Base-by-base conservation (phyloP, 768 basidiomycete genomes). In the Leccinum olivaceopallidum region DNA sequence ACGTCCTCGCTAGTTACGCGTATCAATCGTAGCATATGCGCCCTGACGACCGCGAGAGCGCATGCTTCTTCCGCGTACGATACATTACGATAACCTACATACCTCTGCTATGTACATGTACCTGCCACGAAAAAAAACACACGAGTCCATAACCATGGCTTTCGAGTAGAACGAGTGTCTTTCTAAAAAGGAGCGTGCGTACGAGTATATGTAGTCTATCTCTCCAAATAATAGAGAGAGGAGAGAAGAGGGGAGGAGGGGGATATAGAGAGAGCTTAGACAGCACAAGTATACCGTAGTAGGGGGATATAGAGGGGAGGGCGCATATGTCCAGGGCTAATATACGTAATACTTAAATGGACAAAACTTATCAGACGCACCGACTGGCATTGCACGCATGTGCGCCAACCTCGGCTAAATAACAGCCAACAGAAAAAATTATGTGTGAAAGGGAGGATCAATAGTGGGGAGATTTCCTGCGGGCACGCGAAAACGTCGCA, bases 401-500 rank as follows among this genome's bases (percentile, higher is more conserved):
- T 20, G 44, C 20, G 12, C 44, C 44, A 47, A 47, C 44, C 20
- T 47, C 44, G 44, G 44, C 44, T 22, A 13, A 53, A 51, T 51
- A 26, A 51, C 32, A 22, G 34, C 14, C 34, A 37, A 30, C 30
- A 36, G 14, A 22, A 12, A 36, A 47, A 47, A 47, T 47, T 20
- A 47, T 47, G 44, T 20, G 44, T 6, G 44, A 3, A 7, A 5
- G 20, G 34, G 4, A 18, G 13, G 3, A 37, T 9, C 14, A 47
- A 4, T 30, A 58, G 20, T 52, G 48, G 39, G 60, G 47, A 24
- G 68, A 67, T 52, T 37, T 66, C 48, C 62, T 60, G 37, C 66
- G 55, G 10, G 56, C 14, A 5, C 66, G 59, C 20, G 62, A 54
- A 39, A 75, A 59, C 26, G 66, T 58, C 30, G 64, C 54, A 16